phyloP scores from a whole-genome alignment of 345 rosid genomes.

The Luvunga scandens region DNA sequence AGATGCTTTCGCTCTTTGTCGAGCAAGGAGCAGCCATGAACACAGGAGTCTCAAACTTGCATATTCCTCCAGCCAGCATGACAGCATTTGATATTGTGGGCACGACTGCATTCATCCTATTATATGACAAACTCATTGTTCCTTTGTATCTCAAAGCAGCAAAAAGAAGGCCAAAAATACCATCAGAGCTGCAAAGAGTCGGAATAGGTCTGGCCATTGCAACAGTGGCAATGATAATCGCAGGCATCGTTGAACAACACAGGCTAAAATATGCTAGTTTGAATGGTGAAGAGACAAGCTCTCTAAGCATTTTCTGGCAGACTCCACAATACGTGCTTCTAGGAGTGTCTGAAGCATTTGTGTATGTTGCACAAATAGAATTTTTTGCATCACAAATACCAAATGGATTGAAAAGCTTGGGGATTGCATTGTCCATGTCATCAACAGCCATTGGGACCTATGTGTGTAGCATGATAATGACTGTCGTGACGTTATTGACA shows the following conservation, averaged over 20 bases:
- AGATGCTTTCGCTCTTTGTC: slow-evolving; percentile 36
- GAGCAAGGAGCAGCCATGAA: slow-evolving; percentile 47
- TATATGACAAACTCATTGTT: slow-evolving; percentile 25
- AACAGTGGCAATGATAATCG: slow-evolving; percentile 20
- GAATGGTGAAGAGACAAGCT: slow-evolving; percentile 21
- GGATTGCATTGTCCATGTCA: slow-evolving; percentile 33
- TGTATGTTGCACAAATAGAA: slow-evolving; percentile 38
- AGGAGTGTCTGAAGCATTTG: slow-evolving; percentile 37
- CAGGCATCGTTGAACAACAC: slow-evolving; percentile 32
- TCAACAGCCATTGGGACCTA: slow-evolving; percentile 35
- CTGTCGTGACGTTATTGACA: slow-evolving; percentile 30
- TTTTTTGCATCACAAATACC: slow-evolving; percentile 33
- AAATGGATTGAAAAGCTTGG: slow-evolving; percentile 34
- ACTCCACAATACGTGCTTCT: slow-evolving; percentile 31
- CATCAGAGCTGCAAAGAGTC: slow-evolving; percentile 28
- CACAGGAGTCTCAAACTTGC: slow-evolving; percentile 21
- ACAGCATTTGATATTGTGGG: slow-evolving; percentile 32
- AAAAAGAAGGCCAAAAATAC: slow-evolving; percentile 24
- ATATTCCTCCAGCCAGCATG: slow-evolving; percentile 43
- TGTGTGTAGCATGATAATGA: slow-evolving; percentile 25
- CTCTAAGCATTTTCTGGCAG: slow-evolving; percentile 41
- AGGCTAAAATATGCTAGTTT: slow-evolving; percentile 22
- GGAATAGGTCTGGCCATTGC: slow-evolving; percentile 34
- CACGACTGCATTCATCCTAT: slow-evolving; percentile 30
- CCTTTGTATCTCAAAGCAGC: slow-evolving; percentile 24